Percentiles rank a stretch among this genome's conserved stretches.
Evolutionary conservation across 192 early-diverging fungal genomes (phyloP).

Genomic region (Coemansia sp.): DNA sequence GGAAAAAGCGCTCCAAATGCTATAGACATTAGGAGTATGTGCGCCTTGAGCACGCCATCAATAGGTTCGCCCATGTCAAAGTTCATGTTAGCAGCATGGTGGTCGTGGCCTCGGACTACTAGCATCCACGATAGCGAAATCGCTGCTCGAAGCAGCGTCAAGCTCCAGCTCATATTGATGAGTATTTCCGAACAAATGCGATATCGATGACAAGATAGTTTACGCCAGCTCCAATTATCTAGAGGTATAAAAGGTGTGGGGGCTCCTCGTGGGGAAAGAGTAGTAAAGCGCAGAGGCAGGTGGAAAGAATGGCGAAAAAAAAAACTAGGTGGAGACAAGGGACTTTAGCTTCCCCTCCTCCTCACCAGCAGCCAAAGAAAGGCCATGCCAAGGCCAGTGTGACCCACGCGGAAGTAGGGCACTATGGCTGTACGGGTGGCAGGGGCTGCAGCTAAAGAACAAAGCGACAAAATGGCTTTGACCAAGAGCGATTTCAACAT

Average conservation of each 20-base stretch:
- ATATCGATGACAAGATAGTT: not conserved
- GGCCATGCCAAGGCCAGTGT: not conserved
- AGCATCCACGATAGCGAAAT: constrained; percentile 1
- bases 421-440: not conserved
- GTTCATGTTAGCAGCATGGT: constrained; percentile 52
- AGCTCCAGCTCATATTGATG: not conserved
- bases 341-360: not conserved
- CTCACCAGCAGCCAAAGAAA: not conserved
- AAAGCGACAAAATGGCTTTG: not conserved
- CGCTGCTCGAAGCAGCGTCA: not conserved
- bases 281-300: not conserved
- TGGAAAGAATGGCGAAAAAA: not conserved
- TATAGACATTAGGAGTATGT: constrained; percentile 50
- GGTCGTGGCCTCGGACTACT: constrained; percentile 28
- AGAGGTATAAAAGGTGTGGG: not conserved
- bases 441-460: not conserved
- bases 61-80: constrained; percentile 51
- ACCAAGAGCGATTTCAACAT: too few species aligned
- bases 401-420: not conserved
- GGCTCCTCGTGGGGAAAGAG: not conserved
- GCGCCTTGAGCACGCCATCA: constrained; percentile 37
- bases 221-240: not conserved
- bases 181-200: not conserved
- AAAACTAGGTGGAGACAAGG: not conserved
- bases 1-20: constrained; percentile 53